Evolutionary conservation across 2,329 filamentous ascomycete genomes (phyloP).

Genomic region (Trichoderma sp.): DNA sequence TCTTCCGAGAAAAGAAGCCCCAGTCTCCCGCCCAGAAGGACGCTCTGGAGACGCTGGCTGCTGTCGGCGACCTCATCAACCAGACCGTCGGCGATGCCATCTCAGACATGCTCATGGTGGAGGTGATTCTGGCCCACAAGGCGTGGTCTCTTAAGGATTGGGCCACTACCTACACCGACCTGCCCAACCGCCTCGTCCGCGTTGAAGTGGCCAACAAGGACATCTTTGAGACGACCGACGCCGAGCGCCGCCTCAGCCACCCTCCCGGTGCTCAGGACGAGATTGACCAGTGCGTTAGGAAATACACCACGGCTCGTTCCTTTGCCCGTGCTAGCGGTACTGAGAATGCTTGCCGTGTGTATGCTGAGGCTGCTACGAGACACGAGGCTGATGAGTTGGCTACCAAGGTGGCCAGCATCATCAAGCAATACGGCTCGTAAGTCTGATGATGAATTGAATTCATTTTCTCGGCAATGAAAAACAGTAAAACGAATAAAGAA

Average conservation of each 20-base stretch:
- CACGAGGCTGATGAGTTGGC: conserved; percentile 90
- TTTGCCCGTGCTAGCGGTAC: conserved; percentile 94
- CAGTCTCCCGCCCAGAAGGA: conserved; percentile 90
- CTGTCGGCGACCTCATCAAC: conserved; percentile 89
- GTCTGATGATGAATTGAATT: background rate
- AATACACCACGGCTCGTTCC: conserved; percentile 83
- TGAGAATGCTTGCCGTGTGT: conserved; percentile 93
- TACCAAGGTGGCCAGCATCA: conserved; percentile 73
- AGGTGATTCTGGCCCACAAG: conserved; percentile 95
- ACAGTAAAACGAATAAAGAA: background rate
- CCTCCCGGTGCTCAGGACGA: conserved; percentile 77
- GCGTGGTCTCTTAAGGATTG: conserved; percentile 86
- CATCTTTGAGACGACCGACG: conserved; percentile 86
- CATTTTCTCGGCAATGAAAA: background rate
- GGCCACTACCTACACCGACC: conserved; percentile 87
- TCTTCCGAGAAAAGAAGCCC: conserved; percentile 75
- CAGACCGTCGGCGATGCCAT: conserved; percentile 96
- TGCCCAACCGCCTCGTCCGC: conserved; percentile 91
- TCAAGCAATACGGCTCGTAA: conserved; percentile 55
- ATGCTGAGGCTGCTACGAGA: conserved; percentile 87
- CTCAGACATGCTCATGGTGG: conserved; percentile 92
- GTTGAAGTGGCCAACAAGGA: conserved; percentile 87
- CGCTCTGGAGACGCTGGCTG: conserved; percentile 79
- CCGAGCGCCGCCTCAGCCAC: conserved; percentile 80
- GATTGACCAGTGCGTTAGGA: conserved; percentile 84